These are phyloP conservation scores for Neonectria ditissima DNA, from an alignment of 2,329 filamentous ascomycete genomes.

Conservation along the genomic window DNA sequence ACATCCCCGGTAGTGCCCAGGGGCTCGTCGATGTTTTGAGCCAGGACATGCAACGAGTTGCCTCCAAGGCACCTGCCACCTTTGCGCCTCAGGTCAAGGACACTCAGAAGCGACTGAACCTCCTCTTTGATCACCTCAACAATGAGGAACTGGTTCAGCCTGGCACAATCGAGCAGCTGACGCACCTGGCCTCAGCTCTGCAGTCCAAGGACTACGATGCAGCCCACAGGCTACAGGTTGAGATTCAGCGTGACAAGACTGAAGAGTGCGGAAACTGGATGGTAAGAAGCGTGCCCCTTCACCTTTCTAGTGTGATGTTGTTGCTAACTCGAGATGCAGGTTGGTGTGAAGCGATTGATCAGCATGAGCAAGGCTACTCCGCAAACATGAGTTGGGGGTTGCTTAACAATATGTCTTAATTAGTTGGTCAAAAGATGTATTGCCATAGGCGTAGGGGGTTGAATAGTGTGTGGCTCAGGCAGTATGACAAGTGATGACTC, in stretches of 20 bases:
- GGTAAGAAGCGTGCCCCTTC: slow-evolving; percentile 65
- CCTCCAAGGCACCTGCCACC: slow-evolving; percentile 83
- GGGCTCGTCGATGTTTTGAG: slow-evolving; percentile 84
- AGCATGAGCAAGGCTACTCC: slow-evolving; percentile 84
- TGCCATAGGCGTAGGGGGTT: slow-evolving; percentile 28
- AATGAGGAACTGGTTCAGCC: slow-evolving; percentile 90
- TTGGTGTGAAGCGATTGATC: slow-evolving; percentile 81
- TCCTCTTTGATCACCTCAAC: slow-evolving; percentile 97
- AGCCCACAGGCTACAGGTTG: slow-evolving; percentile 76
- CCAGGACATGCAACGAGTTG: slow-evolving; percentile 89
- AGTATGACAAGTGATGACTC: slow-evolving; percentile 38
- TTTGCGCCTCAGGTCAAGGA: slow-evolving; percentile 93
- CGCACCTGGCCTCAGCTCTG: slow-evolving; percentile 73
- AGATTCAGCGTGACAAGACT: slow-evolving; percentile 80
- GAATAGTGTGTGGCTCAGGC: slow-evolving; percentile 38
- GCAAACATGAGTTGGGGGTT: slow-evolving; percentile 47
- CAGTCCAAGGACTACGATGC: slow-evolving; percentile 76
- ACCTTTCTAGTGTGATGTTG: background rate
- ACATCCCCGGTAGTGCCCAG: slow-evolving; percentile 83
- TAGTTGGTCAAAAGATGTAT: slow-evolving; percentile 28
- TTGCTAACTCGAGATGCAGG: slow-evolving; percentile 63
- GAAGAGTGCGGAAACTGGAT: slow-evolving; percentile 90
- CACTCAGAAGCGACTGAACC: slow-evolving; percentile 89
- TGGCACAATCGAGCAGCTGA: slow-evolving; percentile 77
- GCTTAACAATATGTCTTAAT: slow-evolving; percentile 33